phyloP scores from a whole-genome alignment of 352 stramenopile genomes.

The Discostella stelligera region DNA sequence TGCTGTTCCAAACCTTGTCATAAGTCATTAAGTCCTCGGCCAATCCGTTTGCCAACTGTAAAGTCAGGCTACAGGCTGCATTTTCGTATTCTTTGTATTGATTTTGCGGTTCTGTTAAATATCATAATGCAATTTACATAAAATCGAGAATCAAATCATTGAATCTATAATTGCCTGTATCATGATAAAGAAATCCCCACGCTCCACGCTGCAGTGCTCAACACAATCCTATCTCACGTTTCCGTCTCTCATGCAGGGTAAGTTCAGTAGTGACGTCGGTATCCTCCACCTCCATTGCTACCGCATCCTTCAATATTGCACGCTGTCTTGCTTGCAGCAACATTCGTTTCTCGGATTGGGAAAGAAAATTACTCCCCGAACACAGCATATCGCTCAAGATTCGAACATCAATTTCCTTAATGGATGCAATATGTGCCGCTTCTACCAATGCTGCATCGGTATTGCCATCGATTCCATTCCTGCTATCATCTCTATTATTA shows the following conservation, averaged over 20 bases:
- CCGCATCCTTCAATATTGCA: background rate
- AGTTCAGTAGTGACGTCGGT: background rate
- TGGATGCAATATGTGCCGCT: background rate
- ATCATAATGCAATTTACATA: too few relatives aligned
- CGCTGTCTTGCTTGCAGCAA: slow-evolving; percentile 16
- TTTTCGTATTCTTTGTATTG: too few relatives aligned
- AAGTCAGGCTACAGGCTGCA: too few relatives aligned
- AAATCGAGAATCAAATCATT: too few relatives aligned
- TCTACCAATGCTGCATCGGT: background rate
- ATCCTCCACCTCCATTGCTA: background rate
- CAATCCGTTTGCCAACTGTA: too few relatives aligned
- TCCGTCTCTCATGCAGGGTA: slow-evolving; percentile 13
- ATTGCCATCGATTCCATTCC: background rate
- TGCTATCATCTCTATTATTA: background rate
- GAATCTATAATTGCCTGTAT: too few relatives aligned
- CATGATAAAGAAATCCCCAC: background rate
- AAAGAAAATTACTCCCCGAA: slow-evolving; percentile 19
- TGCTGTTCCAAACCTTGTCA: too few relatives aligned
- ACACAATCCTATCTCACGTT: slow-evolving; percentile 17
- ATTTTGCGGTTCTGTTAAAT: too few relatives aligned
- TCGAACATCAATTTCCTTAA: slow-evolving; percentile 26
- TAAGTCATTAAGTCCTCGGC: too few relatives aligned
- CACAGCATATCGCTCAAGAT: slow-evolving; percentile 28
- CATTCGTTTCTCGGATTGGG: slow-evolving; percentile 23
- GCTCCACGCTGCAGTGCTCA: background rate